These are phyloP conservation scores for Sophora flavescens DNA, from an alignment of 306 rosid species.

Conservation along the genomic window DNA sequence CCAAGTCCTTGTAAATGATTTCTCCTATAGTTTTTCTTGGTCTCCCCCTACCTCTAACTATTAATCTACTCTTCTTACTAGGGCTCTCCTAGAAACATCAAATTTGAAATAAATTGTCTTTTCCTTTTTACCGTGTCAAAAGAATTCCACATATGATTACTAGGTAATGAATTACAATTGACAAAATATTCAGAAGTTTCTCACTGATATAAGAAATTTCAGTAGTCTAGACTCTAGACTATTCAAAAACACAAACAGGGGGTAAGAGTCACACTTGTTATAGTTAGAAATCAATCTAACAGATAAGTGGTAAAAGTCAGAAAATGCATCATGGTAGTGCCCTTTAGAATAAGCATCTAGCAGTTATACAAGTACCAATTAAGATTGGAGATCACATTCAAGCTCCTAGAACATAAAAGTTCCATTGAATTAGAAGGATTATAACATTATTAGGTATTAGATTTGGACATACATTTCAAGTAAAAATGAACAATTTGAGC, in stretches of 20 bases:
- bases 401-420: not conserved
- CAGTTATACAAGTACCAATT: not conserved
- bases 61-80: too few species aligned
- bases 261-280: not conserved
- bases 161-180: not conserved
- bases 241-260: not conserved
- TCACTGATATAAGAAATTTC: not conserved
- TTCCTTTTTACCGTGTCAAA: not conserved
- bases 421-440: not conserved
- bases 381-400: not conserved
- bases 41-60: too few species aligned
- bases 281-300: slow-evolving; percentile 23
- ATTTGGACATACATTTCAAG: not conserved
- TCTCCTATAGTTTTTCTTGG: too few species aligned
- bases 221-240: not conserved
- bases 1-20: too few species aligned
- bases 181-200: not conserved
- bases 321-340: not conserved
- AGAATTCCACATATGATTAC: slow-evolving; percentile 9
- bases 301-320: not conserved
- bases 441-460: not conserved
- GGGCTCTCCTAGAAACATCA: not conserved
- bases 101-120: not conserved
- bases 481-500: not conserved
- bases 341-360: not conserved